Evolutionary conservation across 164 flowering plant genomes (phyloP), one percentile per base, ranked within the genome.

Genomic region (Liriodendron chinense): DNA sequence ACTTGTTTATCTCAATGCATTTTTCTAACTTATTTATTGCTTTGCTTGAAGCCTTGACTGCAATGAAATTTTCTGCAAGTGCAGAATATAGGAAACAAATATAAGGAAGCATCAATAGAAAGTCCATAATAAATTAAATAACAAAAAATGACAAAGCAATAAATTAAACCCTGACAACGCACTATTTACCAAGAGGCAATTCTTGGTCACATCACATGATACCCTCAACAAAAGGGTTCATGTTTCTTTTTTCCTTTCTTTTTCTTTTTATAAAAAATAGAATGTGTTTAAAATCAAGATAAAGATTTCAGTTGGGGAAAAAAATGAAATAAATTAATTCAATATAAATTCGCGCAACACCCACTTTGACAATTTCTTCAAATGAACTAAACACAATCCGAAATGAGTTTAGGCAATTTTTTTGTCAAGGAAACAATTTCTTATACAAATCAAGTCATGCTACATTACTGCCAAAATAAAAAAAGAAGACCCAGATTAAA

Each of bases 41-140:
- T 91, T 91, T 79, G 96, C 96, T 82, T 91, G 96, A 78, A 91
- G 91, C 81, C 96, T 88, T 62, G 96, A 90, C 94, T 91, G 89
- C 80, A 85, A 24, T 72, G 47, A 56, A 2, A 70, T 21, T 70
- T 53, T 26, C 20, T 59, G 34, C n/a, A 28, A 16, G 59, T 24
- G 26, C 9, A 59, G 57, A n/a, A 66, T 20, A 68, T 68, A 26
- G 18, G 20, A 53, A 13, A 50, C 43, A 59, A 23, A 3, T 57
- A n/a, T 49, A 47, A 22, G 22, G 65, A 63, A 63, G 22, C 23
- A 63, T 20, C 23, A 20, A 63, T 2, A 50, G 63, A 28, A 16
- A n/a, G 18, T 18, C 12, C 6, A 9, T 50, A 13, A n/a, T n/a
- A n/a, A n/a, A n/a, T 28, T 62, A 3, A 48, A 53, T 57, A 69